Conservation (phyloP, 139 green algal genomes). For the Yamagishiella unicocca region DNA sequence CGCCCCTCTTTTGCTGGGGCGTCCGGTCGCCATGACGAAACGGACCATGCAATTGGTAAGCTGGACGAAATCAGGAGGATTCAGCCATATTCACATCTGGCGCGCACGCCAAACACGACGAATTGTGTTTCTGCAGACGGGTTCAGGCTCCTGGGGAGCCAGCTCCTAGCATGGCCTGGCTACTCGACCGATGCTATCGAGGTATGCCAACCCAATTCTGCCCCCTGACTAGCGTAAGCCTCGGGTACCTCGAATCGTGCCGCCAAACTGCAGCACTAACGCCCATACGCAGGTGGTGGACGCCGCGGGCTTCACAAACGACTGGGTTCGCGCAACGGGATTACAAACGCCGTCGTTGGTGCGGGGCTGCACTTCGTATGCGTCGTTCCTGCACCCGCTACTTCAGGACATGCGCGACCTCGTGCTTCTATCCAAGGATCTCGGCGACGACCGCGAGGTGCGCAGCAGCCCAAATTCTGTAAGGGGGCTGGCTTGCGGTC, state of each 20-base stretch:
- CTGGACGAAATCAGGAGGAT: neutral
- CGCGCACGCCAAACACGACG: neutral
- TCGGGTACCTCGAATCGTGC: slow-evolving; percentile 3
- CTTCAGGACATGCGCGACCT: slow-evolving; percentile 34
- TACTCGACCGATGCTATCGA: neutral
- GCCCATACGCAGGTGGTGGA: slow-evolving; percentile 10
- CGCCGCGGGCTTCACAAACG: neutral
- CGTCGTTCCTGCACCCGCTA: slow-evolving; percentile 1
- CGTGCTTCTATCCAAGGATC: neutral
- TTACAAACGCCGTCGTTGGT: slow-evolving; percentile 26
- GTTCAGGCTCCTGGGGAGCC: neutral
- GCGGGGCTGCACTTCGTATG: neutral
- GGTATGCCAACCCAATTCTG: neutral
- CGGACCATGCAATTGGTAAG: neutral
- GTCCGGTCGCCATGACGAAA: slow-evolving; percentile 6
- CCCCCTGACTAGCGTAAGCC: no score
- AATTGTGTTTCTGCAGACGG: slow-evolving; percentile 2
- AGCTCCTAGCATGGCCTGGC: slow-evolving; percentile 29
- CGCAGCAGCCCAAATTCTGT: no score
- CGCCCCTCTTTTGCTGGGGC: neutral
- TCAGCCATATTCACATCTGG: no score
- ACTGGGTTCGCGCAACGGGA: slow-evolving; percentile 32
- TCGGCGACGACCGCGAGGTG: slow-evolving; percentile 41
- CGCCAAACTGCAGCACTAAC: neutral
- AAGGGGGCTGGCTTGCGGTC: no score